phyloP scores from a whole-genome alignment of 768 basidiomycete species.

The Sarcomyxa edulis region DNA sequence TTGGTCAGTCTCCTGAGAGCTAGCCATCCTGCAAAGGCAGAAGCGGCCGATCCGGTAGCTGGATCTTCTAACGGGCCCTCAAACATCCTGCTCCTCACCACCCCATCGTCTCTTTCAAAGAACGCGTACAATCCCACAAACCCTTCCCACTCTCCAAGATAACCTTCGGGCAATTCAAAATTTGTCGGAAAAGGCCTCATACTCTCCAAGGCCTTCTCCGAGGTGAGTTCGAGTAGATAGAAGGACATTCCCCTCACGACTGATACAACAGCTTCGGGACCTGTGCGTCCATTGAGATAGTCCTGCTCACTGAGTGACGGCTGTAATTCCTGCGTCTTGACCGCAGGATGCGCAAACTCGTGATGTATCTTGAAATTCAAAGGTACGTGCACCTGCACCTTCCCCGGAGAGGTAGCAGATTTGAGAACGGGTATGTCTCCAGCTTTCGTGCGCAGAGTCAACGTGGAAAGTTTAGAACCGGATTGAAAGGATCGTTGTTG shows the following conservation, averaged over 20 bases:
- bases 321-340: constrained; percentile 28
- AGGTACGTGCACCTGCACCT: constrained; percentile 32
- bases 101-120: constrained; percentile 24
- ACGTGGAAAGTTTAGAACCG: constrained; percentile 10
- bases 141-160: constrained; percentile 33
- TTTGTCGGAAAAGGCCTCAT: constrained; percentile 21
- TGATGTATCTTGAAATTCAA: constrained; percentile 36
- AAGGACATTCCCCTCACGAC: constrained; percentile 46
- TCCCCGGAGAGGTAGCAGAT: constrained; percentile 15
- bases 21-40: constrained; percentile 36
- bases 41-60: constrained; percentile 41
- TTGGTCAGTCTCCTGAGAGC: constrained; percentile 29
- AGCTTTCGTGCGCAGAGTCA: constrained; percentile 34
- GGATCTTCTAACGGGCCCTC: constrained; percentile 35
- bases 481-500: constrained; percentile 10
- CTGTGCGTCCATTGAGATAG: constrained; percentile 29
- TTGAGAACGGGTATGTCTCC: constrained; percentile 32
- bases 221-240: constrained; percentile 29
- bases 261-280: constrained; percentile 30
- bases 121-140: constrained; percentile 34
- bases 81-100: constrained; percentile 37
- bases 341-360: constrained; percentile 16
- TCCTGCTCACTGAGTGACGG: constrained; percentile 21
- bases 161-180: constrained; percentile 17
- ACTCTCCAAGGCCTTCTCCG: constrained; percentile 30